Conservation (phyloP, 352 stramenopile genomes). For the Phytophthora pistaciae region DNA sequence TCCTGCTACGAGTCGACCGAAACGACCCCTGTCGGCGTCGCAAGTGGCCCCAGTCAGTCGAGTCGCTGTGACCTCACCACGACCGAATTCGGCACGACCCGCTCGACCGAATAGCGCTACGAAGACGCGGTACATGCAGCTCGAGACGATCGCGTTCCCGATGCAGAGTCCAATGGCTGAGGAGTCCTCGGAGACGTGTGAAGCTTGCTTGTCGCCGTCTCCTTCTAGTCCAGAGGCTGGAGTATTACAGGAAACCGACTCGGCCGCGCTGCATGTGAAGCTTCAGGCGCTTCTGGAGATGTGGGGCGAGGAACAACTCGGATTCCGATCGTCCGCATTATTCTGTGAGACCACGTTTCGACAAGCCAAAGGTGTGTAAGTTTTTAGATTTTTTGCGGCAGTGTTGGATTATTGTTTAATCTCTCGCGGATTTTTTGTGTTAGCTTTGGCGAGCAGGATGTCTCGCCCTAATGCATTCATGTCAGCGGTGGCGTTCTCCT, state of each 20-base stretch:
- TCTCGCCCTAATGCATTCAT: conserved; percentile 63
- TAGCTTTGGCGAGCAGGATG: conserved; percentile 54
- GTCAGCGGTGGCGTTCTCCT: conserved; percentile 56
- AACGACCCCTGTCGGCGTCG: conserved; percentile 51
- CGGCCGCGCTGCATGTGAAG: conserved; percentile 44
- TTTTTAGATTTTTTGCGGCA: neutral
- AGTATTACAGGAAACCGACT: conserved; percentile 25
- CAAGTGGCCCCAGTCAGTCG: conserved; percentile 27
- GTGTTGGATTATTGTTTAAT: neutral
- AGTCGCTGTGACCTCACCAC: conserved; percentile 20
- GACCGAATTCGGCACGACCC: conserved; percentile 30
- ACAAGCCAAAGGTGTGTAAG: conserved; percentile 61
- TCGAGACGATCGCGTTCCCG: conserved; percentile 41
- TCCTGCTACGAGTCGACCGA: conserved; percentile 22
- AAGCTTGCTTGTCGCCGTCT: conserved; percentile 26
- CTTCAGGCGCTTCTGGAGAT: conserved; percentile 59
- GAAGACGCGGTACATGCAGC: conserved; percentile 37
- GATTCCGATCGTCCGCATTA: conserved; percentile 65
- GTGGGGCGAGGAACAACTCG: conserved; percentile 55
- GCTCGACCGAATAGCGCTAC: conserved; percentile 51
- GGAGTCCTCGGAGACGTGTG: neutral
- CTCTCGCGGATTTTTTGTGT: neutral
- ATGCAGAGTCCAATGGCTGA: conserved; percentile 21
- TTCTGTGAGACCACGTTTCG: conserved; percentile 72
- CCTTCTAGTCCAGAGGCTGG: conserved; percentile 7